phyloP scores from a whole-genome alignment of 768 basidiomycete genomes.

The Lactarius hengduanensis region DNA sequence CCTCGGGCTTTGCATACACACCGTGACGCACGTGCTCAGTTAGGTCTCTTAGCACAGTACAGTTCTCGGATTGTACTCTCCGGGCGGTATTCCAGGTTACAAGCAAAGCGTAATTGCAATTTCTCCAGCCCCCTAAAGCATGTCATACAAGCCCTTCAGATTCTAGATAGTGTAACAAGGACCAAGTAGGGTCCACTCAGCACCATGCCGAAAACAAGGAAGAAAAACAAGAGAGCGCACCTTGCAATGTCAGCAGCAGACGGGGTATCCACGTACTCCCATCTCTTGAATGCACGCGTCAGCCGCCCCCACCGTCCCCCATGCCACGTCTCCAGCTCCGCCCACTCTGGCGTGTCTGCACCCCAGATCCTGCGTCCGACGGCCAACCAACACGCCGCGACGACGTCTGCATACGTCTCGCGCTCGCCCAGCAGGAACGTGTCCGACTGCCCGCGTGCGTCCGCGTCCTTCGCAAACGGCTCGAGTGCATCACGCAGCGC shows the following conservation, averaged over 20 bases:
- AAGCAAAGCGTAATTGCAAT: not conserved
- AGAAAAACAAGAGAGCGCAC: not conserved
- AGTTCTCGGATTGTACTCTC: too few relatives aligned
- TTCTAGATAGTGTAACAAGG: not conserved
- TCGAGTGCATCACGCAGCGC: slow-evolving; percentile 38
- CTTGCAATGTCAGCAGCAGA: not conserved
- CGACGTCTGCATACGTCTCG: slow-evolving; percentile 44
- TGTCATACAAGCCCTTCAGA: slow-evolving; percentile 1
- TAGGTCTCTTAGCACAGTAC: too few relatives aligned
- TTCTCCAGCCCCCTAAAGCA: not conserved
- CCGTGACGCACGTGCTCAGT: too few relatives aligned
- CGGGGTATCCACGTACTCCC: slow-evolving; percentile 20
- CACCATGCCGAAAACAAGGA: not conserved
- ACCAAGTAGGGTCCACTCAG: not conserved
- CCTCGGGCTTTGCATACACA: too few relatives aligned
- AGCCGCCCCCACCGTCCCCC: slow-evolving; percentile 36
- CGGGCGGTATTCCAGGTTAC: too few relatives aligned
- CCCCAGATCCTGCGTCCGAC: slow-evolving; percentile 39
- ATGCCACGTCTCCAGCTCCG: slow-evolving; percentile 40
- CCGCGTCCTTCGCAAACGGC: slow-evolving; percentile 26
- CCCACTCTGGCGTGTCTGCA: slow-evolving; percentile 44
- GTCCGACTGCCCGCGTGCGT: slow-evolving; percentile 21
- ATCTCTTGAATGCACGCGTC: slow-evolving; percentile 14
- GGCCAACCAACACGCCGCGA: slow-evolving; percentile 35
- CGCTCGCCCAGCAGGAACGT: slow-evolving; percentile 38